These are phyloP conservation scores for Sutorius australiensis DNA, from an alignment of 768 basidiomycete genomes.

Conservation along the genomic window DNA sequence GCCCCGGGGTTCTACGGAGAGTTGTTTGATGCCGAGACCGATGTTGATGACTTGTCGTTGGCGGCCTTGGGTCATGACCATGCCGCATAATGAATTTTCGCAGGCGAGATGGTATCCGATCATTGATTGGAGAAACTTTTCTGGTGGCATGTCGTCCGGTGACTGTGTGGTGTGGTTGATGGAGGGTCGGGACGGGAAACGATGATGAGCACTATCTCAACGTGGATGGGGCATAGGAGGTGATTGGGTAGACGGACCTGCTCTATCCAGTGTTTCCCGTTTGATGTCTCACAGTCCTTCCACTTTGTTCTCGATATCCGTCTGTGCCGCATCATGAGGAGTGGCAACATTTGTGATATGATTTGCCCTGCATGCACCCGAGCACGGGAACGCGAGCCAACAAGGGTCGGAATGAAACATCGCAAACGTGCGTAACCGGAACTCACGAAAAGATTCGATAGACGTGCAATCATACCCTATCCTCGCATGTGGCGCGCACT, in stretches of 20 bases:
- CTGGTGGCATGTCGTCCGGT: slow-evolving; percentile 58
- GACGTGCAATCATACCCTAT: slow-evolving; percentile 53
- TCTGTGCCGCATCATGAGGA: slow-evolving; percentile 84
- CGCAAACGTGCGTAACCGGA: not conserved
- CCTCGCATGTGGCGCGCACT: slow-evolving; percentile 56
- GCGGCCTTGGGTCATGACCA: slow-evolving; percentile 80
- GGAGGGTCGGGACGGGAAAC: not conserved
- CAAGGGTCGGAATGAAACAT: not conserved
- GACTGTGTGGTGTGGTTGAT: slow-evolving; percentile 31
- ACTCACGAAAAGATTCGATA: slow-evolving; percentile 67
- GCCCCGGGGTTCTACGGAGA: slow-evolving; percentile 58
- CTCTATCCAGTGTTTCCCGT: slow-evolving; percentile 81
- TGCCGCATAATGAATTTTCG: slow-evolving; percentile 69
- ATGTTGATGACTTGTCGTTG: slow-evolving; percentile 76
- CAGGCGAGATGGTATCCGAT: slow-evolving; percentile 76
- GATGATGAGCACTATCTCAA: slow-evolving; percentile 3
- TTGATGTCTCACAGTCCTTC: slow-evolving; percentile 56
- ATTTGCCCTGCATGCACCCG: slow-evolving; percentile 48
- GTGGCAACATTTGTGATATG: slow-evolving; percentile 69
- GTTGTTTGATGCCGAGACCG: slow-evolving; percentile 72
- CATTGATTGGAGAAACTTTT: slow-evolving; percentile 65
- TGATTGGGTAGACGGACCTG: slow-evolving; percentile 45
- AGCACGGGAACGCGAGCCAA: not conserved
- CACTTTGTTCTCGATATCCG: slow-evolving; percentile 74
- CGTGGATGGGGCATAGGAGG: not conserved